Evolutionary conservation across 306 rosid genomes (phyloP), one percentile per base, ranked within the genome.

Genomic region (Fragaria nilgerrensis): DNA sequence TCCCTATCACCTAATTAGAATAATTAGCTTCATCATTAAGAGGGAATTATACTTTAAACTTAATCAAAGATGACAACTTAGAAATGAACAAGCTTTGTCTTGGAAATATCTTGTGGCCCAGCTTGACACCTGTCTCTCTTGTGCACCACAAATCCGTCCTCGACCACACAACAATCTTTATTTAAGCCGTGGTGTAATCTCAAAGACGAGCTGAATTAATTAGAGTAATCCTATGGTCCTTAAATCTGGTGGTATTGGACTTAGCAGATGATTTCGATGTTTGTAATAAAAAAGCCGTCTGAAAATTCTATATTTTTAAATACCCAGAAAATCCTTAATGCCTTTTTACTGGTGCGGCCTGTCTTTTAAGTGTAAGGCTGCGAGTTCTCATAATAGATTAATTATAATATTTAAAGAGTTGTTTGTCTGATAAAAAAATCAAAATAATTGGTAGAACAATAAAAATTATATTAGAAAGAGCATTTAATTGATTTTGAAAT

Each of bases 101-200:
- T 16, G 13, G 4, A 83, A 79, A 82, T 82, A 87, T 87, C 83
- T 84, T 32, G 16, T 63, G 23, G 45, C 16, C 2, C 23, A 8
- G 0, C 5, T 34, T 36, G 67, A 45, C 77, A 75, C 82, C 58
- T 80, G 62, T 39, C 74, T 43, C 75, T 72, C 15, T 50, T 36
- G 37, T 7, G 48, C 77, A 81, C 92, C 92, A 84, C 89, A 23
- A 68, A 85, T 43, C 12, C 63, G 63, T 85, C 81, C 84, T 49
- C 68, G 69, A 74, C 87, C 85, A 83, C 77, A 74, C 29, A 49
- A 49, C 70, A 37, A 32, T 80, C 66, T 20, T 3, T 70, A 25
- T 63, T 62, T 61, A 65, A 65, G 20, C 0, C 22, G 7, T 22
- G 29, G 29, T 55, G 29, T 55, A 7, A n/a, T 55, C 14, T n/a